Evolutionary conservation across 257 asterid species (phyloP), one percentile per base, ranked within the genome.

Genomic region (Leonotis leonurus): DNA sequence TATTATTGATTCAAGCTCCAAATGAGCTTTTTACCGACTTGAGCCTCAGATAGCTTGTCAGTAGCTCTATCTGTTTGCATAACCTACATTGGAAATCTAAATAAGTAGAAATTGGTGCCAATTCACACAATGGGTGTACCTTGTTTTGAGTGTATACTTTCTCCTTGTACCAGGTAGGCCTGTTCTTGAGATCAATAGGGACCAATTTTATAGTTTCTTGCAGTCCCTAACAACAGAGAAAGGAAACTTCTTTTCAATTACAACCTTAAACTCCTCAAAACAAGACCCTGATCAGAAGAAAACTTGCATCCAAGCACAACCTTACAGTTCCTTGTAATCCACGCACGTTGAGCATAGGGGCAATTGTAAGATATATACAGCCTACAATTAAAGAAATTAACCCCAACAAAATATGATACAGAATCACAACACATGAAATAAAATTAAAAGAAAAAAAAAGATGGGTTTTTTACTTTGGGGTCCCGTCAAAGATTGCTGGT

Each of bases 81-180:
- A n/a, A n/a, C n/a, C n/a, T n/a, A n/a, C n/a, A n/a, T n/a, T n/a
- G n/a, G 45, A 13, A 39, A 40, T 40, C 46, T 40, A 40, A 40
- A 13, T 40, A 13, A 40, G 30, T 33, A 6, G 37, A 32, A 59
- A 64, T 25, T 32, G 11, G 37, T 32, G 8, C 1, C 13, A 41
- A n/a, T 35, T 41, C 35, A 43, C 35, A 68, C 11, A 32, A 60
- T 9, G 13, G 65, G 35, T 67, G 35, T 55, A 88, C 96, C 96
- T 88, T 88, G 71, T 88, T 85, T 75, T 81, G 75, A 39, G 94
- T 91, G 72, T 88, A 85, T 29, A 90, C 89, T 71, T 88, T 90
- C 70, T 88, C 96, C 80, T 90, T 88, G 44, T 90, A 88, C 98
- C 98, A 90, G 64, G 82, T 68, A 46, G 96, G 98, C 79, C 87